A percentile compares a stretch with the other conserved stretches of the same genome.
These are phyloP conservation scores for Crassisporium funariophilum DNA, from an alignment of 768 basidiomycete genomes.

Conservation along the genomic window DNA sequence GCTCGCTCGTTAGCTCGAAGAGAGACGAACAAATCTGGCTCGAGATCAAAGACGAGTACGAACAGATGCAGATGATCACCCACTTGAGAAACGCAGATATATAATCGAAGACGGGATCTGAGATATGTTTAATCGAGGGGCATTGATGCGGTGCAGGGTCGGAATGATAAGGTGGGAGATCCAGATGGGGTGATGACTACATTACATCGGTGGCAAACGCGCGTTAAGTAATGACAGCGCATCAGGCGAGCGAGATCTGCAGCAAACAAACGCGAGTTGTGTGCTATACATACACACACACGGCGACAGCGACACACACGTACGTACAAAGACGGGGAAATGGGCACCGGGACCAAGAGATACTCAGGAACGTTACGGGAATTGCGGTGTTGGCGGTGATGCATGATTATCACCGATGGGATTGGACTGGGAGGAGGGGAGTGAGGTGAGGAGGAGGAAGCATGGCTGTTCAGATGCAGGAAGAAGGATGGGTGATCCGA, in stretches of 20 bases:
- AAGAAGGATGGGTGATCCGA: conserved; percentile 24
- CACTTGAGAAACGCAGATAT: not conserved
- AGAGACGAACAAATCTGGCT: not conserved
- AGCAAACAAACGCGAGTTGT: too few species aligned
- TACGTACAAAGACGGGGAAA: too few species aligned
- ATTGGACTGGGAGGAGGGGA: not conserved
- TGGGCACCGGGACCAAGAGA: not conserved
- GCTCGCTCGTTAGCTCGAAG: too few species aligned
- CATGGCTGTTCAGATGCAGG: too few species aligned
- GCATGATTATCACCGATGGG: not conserved
- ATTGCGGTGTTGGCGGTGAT: not conserved
- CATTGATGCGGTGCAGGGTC: conserved; percentile 31
- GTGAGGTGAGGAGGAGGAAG: conserved; percentile 20
- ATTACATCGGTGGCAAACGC: not conserved
- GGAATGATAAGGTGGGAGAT: conserved; percentile 34
- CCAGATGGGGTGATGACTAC: conserved; percentile 1
- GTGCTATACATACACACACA: too few species aligned
- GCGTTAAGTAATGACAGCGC: too few species aligned
- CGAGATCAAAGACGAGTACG: not conserved
- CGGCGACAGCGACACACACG: too few species aligned
- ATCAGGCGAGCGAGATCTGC: not conserved
- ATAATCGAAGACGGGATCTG: conserved; percentile 7
- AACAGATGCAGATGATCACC: not conserved
- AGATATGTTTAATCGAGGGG: conserved; percentile 4
- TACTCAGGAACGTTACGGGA: not conserved